phyloP scores from a whole-genome alignment of 169 alveolate genomes.

The Toxoplasma gondii region DNA sequence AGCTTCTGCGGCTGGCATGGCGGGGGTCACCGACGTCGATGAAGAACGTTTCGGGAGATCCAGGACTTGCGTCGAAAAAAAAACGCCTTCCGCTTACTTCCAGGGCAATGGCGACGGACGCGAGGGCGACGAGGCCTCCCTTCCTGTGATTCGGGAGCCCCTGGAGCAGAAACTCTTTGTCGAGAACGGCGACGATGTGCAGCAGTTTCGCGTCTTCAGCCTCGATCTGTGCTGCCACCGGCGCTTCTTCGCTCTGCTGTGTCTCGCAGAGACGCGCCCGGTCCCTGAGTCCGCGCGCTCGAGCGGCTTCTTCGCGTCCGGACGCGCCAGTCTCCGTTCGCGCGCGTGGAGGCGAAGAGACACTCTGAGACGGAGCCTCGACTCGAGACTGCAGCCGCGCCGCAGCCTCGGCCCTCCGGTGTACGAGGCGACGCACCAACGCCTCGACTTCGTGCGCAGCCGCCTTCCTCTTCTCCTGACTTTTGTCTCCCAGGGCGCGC shows the following conservation, averaged over 20 bases:
- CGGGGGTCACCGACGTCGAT: no score
- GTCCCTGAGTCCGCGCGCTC: neutral
- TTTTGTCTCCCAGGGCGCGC: constrained; percentile 59
- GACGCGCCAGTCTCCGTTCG: neutral
- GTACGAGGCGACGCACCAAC: neutral
- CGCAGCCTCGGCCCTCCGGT: neutral
- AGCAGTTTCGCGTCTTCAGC: neutral
- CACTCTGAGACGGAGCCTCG: no score
- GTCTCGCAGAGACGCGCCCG: neutral
- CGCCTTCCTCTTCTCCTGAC: constrained; percentile 68
- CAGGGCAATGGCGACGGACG: constrained; percentile 33
- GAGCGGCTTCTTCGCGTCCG: neutral
- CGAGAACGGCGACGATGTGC: neutral
- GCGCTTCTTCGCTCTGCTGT: neutral
- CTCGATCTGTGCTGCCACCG: neutral
- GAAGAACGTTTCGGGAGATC: no score
- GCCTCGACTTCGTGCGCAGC: constrained; percentile 67
- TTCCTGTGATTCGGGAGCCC: constrained; percentile 17
- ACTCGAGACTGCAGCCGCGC: neutral
- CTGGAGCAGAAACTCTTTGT: neutral
- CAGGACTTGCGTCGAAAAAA: no score
- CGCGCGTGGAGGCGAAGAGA: no score
- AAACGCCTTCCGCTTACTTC: constrained; percentile 4
- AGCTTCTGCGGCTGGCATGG: no score
- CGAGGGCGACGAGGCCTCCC: constrained; percentile 39